Percentiles rank a stretch among this genome's conserved stretches.
These are phyloP conservation scores for Irpex sp. DNA, from an alignment of 1,284 basidiomycete species.

Conservation along the genomic window DNA sequence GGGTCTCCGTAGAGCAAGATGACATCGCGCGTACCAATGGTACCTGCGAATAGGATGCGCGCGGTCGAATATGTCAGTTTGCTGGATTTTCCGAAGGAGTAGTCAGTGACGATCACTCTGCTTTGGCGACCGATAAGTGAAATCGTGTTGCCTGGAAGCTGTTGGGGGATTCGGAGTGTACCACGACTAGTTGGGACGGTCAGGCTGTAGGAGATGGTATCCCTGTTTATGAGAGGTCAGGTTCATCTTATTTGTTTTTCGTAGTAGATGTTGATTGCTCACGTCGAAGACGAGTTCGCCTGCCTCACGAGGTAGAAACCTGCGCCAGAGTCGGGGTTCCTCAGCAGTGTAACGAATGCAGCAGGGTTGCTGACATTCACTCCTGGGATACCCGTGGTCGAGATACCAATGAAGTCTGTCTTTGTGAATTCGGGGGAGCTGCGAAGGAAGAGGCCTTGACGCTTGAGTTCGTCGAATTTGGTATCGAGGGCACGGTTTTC, in stretches of 20 bases:
- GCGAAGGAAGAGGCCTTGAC: conserved; percentile 70
- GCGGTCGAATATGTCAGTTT: conserved; percentile 63
- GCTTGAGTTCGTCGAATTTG: conserved; percentile 74
- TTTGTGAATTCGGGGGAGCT: conserved; percentile 74
- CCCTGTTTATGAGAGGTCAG: conserved; percentile 29
- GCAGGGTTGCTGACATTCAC: conserved; percentile 43
- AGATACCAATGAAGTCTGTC: conserved; percentile 69
- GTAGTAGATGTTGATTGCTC: conserved; percentile 21
- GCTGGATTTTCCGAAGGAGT: conserved; percentile 54
- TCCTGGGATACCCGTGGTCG: conserved; percentile 41
- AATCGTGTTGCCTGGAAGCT: conserved; percentile 38
- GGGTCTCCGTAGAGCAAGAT: conserved; percentile 65
- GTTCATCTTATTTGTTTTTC: background rate
- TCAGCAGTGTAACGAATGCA: conserved; percentile 57
- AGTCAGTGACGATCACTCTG: conserved; percentile 67
- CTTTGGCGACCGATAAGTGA: conserved; percentile 67
- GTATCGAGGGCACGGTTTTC: conserved; percentile 66
- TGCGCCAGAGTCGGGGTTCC: conserved; percentile 60
- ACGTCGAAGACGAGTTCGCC: conserved; percentile 62
- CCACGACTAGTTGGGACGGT: conserved; percentile 51
- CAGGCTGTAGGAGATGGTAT: conserved; percentile 48
- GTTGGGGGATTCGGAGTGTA: conserved; percentile 48
- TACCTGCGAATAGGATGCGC: conserved; percentile 61
- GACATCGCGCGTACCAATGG: conserved; percentile 63
- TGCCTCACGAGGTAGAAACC: conserved; percentile 74